Evolutionary conservation across 139 green algal species (phyloP).

Genomic region (Volvox reticuliferus): DNA sequence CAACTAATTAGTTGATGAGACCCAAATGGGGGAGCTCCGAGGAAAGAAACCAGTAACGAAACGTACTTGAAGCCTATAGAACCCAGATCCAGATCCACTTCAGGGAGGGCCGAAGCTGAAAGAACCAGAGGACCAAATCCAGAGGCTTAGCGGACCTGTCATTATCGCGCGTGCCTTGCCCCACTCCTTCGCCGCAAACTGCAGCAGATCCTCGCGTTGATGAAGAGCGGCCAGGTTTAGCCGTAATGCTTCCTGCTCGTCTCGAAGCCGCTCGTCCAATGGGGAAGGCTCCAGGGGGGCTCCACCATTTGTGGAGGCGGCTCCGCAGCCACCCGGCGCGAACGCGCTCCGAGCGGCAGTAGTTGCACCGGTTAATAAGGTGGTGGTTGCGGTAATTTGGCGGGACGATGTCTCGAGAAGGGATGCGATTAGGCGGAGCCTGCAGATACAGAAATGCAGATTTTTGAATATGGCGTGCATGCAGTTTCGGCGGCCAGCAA

Average conservation of each 20-base stretch:
- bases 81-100: too few species aligned
- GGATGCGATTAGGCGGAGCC: neutral
- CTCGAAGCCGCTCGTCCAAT: constrained; percentile 20
- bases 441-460: neutral
- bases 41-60: too few species aligned
- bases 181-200: constrained; percentile 22
- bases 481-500: too few species aligned
- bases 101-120: too few species aligned
- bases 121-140: too few species aligned
- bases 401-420: constrained; percentile 7
- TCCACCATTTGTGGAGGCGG: neutral
- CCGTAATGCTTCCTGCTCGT: neutral
- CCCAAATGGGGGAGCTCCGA: too few species aligned
- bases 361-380: too few species aligned
- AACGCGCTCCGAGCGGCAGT: too few species aligned
- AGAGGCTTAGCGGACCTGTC: neutral
- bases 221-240: neutral
- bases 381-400: too few species aligned
- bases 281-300: neutral
- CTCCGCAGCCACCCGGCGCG: neutral
- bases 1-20: too few species aligned
- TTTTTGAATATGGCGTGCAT: too few species aligned
- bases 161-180: constrained; percentile 11
- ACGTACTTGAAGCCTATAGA: too few species aligned
- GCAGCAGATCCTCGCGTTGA: constrained; percentile 20